Conservation (phyloP, 2,329 filamentous ascomycete genomes). For the Karstenula rhodostoma region DNA sequence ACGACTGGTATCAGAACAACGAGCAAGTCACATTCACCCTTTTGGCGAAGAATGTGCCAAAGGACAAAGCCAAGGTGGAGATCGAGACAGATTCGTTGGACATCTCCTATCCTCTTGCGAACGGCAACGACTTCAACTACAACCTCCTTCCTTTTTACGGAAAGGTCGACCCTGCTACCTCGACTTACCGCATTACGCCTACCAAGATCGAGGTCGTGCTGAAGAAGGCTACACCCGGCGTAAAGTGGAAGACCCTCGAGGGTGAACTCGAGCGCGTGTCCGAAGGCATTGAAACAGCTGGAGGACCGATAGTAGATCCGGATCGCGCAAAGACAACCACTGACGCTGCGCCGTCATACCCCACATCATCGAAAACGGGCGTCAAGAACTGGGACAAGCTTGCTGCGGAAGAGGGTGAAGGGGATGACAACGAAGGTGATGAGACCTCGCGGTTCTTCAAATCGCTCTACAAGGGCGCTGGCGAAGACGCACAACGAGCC, state of each 20-base stretch:
- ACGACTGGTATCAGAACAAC: slow-evolving; percentile 73
- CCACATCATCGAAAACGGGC: slow-evolving; percentile 83
- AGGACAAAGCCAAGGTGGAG: slow-evolving; percentile 63
- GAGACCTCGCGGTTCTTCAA: slow-evolving; percentile 88
- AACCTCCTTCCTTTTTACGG: slow-evolving; percentile 73
- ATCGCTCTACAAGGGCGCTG: slow-evolving; percentile 79
- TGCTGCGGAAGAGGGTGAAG: slow-evolving; percentile 63
- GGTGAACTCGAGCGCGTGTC: slow-evolving; percentile 30
- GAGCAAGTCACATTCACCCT: slow-evolving; percentile 70
- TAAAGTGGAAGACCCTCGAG: slow-evolving; percentile 74
- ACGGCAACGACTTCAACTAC: slow-evolving; percentile 65
- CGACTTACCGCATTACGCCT: slow-evolving; percentile 70
- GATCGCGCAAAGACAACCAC: slow-evolving; percentile 22
- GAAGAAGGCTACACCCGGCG: slow-evolving; percentile 69
- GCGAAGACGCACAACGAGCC: slow-evolving; percentile 82
- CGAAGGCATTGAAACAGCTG: slow-evolving; percentile 13
- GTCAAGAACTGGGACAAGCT: slow-evolving; percentile 94
- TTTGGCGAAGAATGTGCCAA: slow-evolving; percentile 70
- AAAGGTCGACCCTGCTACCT: slow-evolving; percentile 67
- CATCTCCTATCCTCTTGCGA: slow-evolving; percentile 66
- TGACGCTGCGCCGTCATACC: slow-evolving; percentile 69
- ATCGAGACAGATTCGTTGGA: slow-evolving; percentile 60
- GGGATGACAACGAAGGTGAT: slow-evolving; percentile 63
- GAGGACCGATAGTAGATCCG: slow-evolving; percentile 24
- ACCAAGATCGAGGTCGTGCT: slow-evolving; percentile 83